Evolutionary conservation across 352 stramenopile species (phyloP).

Genomic region (Phytophthora agathidicida): DNA sequence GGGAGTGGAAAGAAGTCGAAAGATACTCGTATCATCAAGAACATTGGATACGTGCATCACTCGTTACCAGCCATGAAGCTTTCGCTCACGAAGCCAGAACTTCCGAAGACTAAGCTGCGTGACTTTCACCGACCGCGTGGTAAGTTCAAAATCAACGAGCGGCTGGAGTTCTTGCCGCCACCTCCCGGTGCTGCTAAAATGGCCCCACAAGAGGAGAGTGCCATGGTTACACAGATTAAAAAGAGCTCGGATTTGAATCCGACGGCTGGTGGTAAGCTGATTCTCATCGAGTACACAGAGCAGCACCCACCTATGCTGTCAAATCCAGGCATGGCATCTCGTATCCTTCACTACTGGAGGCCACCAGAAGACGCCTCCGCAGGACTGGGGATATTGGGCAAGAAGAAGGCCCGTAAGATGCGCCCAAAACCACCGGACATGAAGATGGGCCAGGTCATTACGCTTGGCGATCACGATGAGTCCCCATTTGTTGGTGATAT

Average conservation of each 20-base stretch:
- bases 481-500: slow-evolving; percentile 87
- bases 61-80: slow-evolving; percentile 89
- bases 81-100: slow-evolving; percentile 83
- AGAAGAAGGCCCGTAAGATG: slow-evolving; percentile 79
- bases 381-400: slow-evolving; percentile 52
- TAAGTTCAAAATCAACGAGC: slow-evolving; percentile 90
- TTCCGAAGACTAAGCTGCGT: slow-evolving; percentile 80
- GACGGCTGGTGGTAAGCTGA: slow-evolving; percentile 75
- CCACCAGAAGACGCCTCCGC: slow-evolving; percentile 56
- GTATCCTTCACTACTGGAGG: slow-evolving; percentile 87
- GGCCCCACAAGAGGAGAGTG: slow-evolving; percentile 65
- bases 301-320: slow-evolving; percentile 81
- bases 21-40: slow-evolving; percentile 85
- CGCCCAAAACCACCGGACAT: slow-evolving; percentile 76
- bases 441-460: slow-evolving; percentile 86
- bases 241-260: slow-evolving; percentile 86
- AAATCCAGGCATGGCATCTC: slow-evolving; percentile 83
- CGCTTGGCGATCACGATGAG: slow-evolving; percentile 78
- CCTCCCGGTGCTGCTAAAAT: slow-evolving; percentile 49
- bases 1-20: slow-evolving; percentile 82
- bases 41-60: slow-evolving; percentile 86
- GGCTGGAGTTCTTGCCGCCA: slow-evolving; percentile 55
- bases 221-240: slow-evolving; percentile 87
- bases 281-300: slow-evolving; percentile 87
- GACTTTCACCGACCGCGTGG: slow-evolving; percentile 84